A percentile compares a stretch with the other conserved stretches of the same genome.
phyloP scores from a whole-genome alignment of 2,329 filamentous ascomycete genomes.

The Xylariaceae sp. region DNA sequence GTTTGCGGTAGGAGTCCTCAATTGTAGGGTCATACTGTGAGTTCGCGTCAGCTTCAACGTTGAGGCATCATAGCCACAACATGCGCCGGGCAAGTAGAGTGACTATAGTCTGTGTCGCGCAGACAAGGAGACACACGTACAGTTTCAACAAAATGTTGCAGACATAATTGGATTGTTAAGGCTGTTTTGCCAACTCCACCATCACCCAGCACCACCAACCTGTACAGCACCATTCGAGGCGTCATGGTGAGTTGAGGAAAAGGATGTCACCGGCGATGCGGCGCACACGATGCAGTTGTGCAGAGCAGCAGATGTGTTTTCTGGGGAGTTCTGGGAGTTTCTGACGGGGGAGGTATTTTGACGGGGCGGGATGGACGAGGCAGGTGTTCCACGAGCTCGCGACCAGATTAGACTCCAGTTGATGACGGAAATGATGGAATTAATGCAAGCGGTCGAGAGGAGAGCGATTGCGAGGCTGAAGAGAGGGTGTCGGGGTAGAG shows the following conservation, averaged over 20 bases:
- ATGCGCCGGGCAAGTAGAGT: not conserved
- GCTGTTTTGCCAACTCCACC: conserved; percentile 93
- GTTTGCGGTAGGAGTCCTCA: conserved; percentile 83
- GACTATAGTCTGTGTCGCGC: not conserved
- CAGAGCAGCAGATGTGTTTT: not conserved
- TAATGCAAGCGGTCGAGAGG: too few species aligned
- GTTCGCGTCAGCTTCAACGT: conserved; percentile 14
- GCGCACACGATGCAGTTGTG: conserved; percentile 11
- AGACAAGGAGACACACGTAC: conserved; percentile 40
- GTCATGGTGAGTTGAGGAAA: conserved; percentile 56
- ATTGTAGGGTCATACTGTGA: conserved; percentile 78
- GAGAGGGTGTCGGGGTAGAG: too few species aligned
- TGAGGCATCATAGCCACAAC: not conserved
- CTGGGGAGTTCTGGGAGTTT: too few species aligned
- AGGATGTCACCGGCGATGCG: conserved; percentile 6
- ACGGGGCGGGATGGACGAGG: conserved; percentile 1
- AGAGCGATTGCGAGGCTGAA: too few species aligned
- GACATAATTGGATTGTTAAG: conserved; percentile 90
- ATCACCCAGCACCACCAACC: conserved; percentile 91
- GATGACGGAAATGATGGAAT: too few species aligned
- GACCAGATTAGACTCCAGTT: too few species aligned
- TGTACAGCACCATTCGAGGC: conserved; percentile 93
- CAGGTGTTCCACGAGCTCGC: not conserved
- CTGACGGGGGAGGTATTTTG: conserved; percentile 2
- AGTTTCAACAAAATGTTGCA: conserved; percentile 98